Base-by-base conservation (phyloP, 345 rosid species). In the Hypericum perforatum region DNA sequence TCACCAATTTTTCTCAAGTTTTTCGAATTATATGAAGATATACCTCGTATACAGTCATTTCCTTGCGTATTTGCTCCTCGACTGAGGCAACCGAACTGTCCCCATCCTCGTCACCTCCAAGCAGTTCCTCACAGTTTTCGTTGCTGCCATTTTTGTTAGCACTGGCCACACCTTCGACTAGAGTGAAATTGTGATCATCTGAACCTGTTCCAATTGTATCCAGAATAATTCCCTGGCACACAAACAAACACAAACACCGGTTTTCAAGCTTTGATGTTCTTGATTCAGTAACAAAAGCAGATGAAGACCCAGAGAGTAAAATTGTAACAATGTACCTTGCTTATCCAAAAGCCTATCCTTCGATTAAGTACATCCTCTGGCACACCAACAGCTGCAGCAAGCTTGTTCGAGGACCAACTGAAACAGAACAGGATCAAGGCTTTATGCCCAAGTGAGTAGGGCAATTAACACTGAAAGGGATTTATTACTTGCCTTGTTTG, bases 41-140 rank as follows among this genome's bases (percentile, higher is more conserved):
- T 62, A 88, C 95, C 96, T 92, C 89, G 5, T 80, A 92, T 13
- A 92, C 71, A 11, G 87, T 85, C 94, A 86, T 92, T 76, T 92
- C 95, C 74, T 85, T 85, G 65, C 73, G 81, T 63, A 85, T 74
- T 52, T 85, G 95, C 59, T 92, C 90, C 80, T 88, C 94, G 22
- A 80, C 66, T n/a, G 84, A 92, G 63, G 91, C 82, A 49, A 88
- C 75, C 9, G 95, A 67, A 40, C 74, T 75, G 64, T 82, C 94
- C 54, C 74, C 79, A 59, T 92, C 96, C 59, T 92, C 97, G 22
- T 92, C 94, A 61, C 86, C 90, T 1, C 64, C 76, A 42, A 84
- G 64, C 59, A 82, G 69, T 70, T 85, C 95, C 59, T 78, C 85
- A 37, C 65, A 57, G 50, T 64, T 69, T 46, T 63, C 82, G 57